A percentile compares a stretch with the other conserved stretches of the same genome.
These are phyloP conservation scores for Tremellales sp. DNA, from an alignment of 1,284 basidiomycete genomes.

Conservation along the genomic window DNA sequence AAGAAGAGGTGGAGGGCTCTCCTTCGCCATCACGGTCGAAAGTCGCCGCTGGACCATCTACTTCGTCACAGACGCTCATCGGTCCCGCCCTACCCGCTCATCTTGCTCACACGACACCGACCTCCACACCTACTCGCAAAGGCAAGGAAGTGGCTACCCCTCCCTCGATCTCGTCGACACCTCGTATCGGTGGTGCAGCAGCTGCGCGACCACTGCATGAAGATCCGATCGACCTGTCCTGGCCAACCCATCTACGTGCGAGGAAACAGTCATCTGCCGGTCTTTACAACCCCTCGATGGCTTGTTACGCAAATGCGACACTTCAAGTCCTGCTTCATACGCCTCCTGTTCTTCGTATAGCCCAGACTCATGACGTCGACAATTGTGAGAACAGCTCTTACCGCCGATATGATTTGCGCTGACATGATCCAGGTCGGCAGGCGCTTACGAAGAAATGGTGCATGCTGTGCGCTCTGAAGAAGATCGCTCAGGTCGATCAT, in stretches of 20 bases:
- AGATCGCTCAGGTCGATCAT: slow-evolving; percentile 39
- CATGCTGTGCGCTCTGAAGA: slow-evolving; percentile 66
- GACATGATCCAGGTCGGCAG: slow-evolving; percentile 56
- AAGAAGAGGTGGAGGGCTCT: background rate
- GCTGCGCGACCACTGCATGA: slow-evolving; percentile 5
- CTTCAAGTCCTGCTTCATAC: slow-evolving; percentile 93
- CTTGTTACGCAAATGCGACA: slow-evolving; percentile 94
- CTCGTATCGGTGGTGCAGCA: background rate
- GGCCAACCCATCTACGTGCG: slow-evolving; percentile 25
- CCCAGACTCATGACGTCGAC: slow-evolving; percentile 58
- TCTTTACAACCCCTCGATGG: slow-evolving; percentile 88
- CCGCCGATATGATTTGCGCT: slow-evolving; percentile 14
- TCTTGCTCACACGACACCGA: background rate
- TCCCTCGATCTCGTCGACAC: background rate
- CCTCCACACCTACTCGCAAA: slow-evolving; percentile 4
- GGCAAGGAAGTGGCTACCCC: slow-evolving; percentile 2
- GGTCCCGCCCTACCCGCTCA: background rate
- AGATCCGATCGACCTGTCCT: slow-evolving; percentile 20
- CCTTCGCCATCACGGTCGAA: slow-evolving; percentile 1
- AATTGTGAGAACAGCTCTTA: slow-evolving; percentile 52
- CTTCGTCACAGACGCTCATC: background rate
- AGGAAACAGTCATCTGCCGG: slow-evolving; percentile 51
- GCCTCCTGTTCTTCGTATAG: slow-evolving; percentile 72
- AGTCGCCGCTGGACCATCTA: background rate
- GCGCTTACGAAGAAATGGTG: slow-evolving; percentile 56